A percentile compares a stretch with the other conserved stretches of the same genome.
phyloP scores from a whole-genome alignment of 163 green algal species.

The Scenedesmus sp. region DNA sequence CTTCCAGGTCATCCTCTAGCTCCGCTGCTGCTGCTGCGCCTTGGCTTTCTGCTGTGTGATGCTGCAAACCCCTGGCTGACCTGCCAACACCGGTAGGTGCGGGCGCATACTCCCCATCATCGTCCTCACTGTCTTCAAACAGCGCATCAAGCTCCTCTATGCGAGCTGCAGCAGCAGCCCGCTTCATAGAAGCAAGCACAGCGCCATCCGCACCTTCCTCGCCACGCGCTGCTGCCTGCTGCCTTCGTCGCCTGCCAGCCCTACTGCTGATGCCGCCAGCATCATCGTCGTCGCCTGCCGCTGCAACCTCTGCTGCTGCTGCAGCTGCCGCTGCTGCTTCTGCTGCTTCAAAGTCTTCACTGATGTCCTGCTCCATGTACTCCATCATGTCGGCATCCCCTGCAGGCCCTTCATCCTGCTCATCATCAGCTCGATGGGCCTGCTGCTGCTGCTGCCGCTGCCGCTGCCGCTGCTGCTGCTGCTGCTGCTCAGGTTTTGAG shows the following conservation, averaged over 20 bases:
- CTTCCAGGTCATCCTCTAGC: constrained; percentile 20
- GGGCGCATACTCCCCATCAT: neutral
- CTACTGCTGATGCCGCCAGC: neutral
- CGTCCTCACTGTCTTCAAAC: neutral
- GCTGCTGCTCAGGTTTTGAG: neutral
- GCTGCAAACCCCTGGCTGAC: neutral
- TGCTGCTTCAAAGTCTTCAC: constrained; percentile 10
- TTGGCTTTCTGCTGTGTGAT: neutral
- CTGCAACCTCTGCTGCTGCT: neutral
- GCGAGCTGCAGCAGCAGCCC: neutral
- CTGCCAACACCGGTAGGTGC: neutral
- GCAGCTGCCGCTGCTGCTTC: neutral
- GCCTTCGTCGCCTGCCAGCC: neutral
- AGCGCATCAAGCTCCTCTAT: neutral
- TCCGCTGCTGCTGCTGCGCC: constrained; percentile 6
- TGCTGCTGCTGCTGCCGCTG: constrained; percentile 27
- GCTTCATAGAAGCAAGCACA: neutral
- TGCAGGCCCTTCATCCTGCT: constrained; percentile 13
- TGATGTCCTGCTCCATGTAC: neutral
- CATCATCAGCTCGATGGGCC: neutral
- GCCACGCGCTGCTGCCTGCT: neutral
- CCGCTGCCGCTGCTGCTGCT: neutral
- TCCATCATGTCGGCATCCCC: neutral
- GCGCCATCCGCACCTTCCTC: neutral
- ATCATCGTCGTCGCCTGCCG: neutral